Base-by-base conservation (phyloP, 1,139 yeast species). In the Hansenula lynferdii region DNA sequence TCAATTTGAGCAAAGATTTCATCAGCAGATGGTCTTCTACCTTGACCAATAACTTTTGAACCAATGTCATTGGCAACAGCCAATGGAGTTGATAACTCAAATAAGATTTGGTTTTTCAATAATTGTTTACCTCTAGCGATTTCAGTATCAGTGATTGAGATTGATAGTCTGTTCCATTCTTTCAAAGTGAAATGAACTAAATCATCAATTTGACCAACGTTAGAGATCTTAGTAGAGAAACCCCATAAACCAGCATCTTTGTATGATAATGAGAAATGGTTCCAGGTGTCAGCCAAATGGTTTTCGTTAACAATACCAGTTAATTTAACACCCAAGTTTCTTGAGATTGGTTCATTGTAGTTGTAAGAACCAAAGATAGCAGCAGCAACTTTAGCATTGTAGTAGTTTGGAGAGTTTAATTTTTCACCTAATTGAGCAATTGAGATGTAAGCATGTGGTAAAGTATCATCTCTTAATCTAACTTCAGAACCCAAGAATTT, bases 211-310 rank as follows among this genome's bases (percentile, higher is more conserved):
- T 69, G 67, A 35, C 51, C 63, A 49, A 79, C 60, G 64, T 81
- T 77, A 43, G 81, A 68, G 49, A 80, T 71, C 58, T 75, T 79
- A 47, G 85, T 72, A 60, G 74, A 70, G 69, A 80, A 80, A 59
- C 95, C 95, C 87, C 89, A 85, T 62, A 85, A 74, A 58, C 94
- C 92, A 42, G 81, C 69, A 64, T 83, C 87, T 50, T 84, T 72
- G 72, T 77, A 83, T 37, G 86, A 78, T 41, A 64, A 64, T 49
- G 86, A 77, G 72, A 80, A 84, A 66, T 83, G 92, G 53, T 73
- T 64, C 70, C 71, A 82, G 50, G 74, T 69, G 61, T 82, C 89
- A 56, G 81, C 82, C 59, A 84, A 68, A 62, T 80, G 85, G 69
- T 78, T 77, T 59, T 80, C 86, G 63, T 71, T 75, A 48, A 84